Conservation (phyloP, 2,329 filamentous ascomycete genomes). For the Dichotomopilus funicola region DNA sequence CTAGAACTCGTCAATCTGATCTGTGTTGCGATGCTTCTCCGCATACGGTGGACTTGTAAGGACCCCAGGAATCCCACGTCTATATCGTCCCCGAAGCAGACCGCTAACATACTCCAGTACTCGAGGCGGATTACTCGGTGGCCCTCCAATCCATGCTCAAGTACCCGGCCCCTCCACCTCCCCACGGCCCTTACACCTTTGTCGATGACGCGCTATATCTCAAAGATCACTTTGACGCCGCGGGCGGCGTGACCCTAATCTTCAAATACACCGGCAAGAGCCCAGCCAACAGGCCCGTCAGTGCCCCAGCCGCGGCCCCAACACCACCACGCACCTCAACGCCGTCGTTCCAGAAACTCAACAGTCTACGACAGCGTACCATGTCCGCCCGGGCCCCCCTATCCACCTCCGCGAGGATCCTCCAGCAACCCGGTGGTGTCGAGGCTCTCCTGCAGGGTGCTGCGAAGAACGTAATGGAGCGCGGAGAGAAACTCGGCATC, state of each 20-base stretch:
- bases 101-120: conserved; percentile 44
- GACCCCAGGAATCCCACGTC: conserved; percentile 4
- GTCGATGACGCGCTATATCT: conserved; percentile 80
- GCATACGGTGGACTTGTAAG: conserved; percentile 84
- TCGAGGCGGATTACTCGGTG: conserved; percentile 81
- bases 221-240: conserved; percentile 53
- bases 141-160: conserved; percentile 77
- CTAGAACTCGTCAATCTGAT: conserved; percentile 79
- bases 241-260: conserved; percentile 60
- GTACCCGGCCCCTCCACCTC: conserved; percentile 62
- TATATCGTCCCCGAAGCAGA: neutral
- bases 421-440: conserved; percentile 51
- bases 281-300: conserved; percentile 30
- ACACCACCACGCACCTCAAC: conserved; percentile 28
- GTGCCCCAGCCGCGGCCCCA: conserved; percentile 3
- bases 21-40: conserved; percentile 88
- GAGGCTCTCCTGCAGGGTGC: conserved; percentile 71
- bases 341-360: conserved; percentile 30
- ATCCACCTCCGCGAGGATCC: conserved; percentile 41
- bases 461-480: conserved; percentile 66
- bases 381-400: conserved; percentile 40
- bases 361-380: conserved; percentile 36
- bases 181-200: conserved; percentile 67
- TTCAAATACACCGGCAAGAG: conserved; percentile 60
- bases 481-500: conserved; percentile 69